Evolutionary conservation across 163 green algal species (phyloP).

Genomic region (Scenedesmus sp.): DNA sequence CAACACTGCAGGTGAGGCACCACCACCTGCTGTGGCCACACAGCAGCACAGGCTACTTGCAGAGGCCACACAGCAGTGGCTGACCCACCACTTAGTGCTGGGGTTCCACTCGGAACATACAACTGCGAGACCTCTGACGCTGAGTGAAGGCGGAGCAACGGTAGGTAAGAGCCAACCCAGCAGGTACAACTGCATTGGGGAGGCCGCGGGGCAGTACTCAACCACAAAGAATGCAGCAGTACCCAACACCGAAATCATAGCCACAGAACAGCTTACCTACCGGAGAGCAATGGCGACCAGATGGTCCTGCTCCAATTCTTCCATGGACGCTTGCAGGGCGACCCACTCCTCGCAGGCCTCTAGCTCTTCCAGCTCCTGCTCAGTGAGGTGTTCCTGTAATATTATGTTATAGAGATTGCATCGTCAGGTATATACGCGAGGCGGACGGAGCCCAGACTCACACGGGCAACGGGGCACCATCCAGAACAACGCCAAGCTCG

Average conservation of each 20-base stretch:
- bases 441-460: not conserved
- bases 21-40: no score
- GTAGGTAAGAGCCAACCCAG: not conserved
- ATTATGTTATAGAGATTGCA: not conserved
- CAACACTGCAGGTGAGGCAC: no score
- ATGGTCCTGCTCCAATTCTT: slow-evolving; percentile 47
- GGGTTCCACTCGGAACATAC: not conserved
- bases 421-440: not conserved
- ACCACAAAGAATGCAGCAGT: no score
- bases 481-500: slow-evolving; percentile 20
- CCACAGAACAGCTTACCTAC: slow-evolving; percentile 20
- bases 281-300: slow-evolving; percentile 50
- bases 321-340: slow-evolving; percentile 27
- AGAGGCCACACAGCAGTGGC: not conserved
- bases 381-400: slow-evolving; percentile 44
- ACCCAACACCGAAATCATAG: not conserved
- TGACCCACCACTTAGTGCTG: no score
- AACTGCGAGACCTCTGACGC: not conserved
- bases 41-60: no score
- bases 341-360: slow-evolving; percentile 55
- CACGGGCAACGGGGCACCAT: not conserved
- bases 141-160: not conserved
- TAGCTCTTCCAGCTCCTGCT: slow-evolving; percentile 53
- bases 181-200: not conserved
- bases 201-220: no score